Evolutionary conservation across 108 stramenopile genomes (phyloP), one percentile per base, ranked within the genome.

Genomic region (Fragilariopsis cylindrus): DNA sequence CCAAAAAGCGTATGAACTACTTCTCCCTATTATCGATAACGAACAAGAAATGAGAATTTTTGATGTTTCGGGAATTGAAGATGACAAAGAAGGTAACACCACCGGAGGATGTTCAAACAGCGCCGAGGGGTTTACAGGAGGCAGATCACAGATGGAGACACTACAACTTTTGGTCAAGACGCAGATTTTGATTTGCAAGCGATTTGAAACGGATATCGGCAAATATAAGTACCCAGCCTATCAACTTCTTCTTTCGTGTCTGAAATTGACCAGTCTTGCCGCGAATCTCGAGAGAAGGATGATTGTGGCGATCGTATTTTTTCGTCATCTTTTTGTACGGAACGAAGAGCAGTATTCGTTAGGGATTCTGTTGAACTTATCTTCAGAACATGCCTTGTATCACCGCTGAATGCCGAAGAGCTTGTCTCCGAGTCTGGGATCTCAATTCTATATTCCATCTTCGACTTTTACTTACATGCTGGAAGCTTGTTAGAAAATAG

Each of bases 171-270:
- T 94, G 47, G 69, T 94, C 12, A 65, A 78, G 62, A 79, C 89
- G 15, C 93, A 94, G 76, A 16, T 85, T 13, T 76, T 94, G 19
- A 80, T 94, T 21, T 94, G 82, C 77, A 82, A 85, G 55, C 84
- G 93, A 46, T 88, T 83, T 67, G 78, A 82, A 57, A 53, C 67
- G n/a, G 80, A 83, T 55, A 81, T 95, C 69, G 60, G 75, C 6
- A 74, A 75, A 45, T 88, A 88, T 69, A 95, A 95, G 75, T 95
- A 91, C 77, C 89, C 93, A 18, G 80, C 87, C 1, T 95, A 92
- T 70, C 58, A 65, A 9, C 43, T 89, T 12, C 74, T 95, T 18
- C 49, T 91, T 46, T 55, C 65, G 15, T 88, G 85, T 43, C 67
- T 90, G 7, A 13, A 70, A 43, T 42, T 86, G 16, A 78, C 86